A percentile compares a stretch with the other conserved stretches of the same genome.
Conservation (phyloP, 2,329 filamentous ascomycete genomes). For the Gaeumannomyces sp. region DNA sequence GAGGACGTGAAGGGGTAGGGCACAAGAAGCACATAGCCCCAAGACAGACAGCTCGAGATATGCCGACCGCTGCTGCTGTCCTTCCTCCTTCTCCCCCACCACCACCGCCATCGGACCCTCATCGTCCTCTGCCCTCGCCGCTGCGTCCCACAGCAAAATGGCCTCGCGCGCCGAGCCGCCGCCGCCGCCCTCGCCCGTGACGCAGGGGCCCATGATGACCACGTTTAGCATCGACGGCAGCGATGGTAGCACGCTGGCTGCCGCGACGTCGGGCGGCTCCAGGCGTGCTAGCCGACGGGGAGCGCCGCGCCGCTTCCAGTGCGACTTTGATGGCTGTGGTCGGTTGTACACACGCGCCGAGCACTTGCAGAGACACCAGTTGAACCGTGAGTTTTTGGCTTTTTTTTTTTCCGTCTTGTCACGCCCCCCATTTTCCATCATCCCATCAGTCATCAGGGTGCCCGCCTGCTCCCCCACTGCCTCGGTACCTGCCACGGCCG, state of each 20-base stretch:
- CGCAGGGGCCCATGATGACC: background rate
- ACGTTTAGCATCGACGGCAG: background rate
- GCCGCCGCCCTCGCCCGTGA: background rate
- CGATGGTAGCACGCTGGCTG: background rate
- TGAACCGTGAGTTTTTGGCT: conserved; percentile 55
- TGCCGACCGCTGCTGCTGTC: background rate
- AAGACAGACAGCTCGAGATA: background rate
- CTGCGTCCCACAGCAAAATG: conserved; percentile 1
- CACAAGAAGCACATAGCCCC: background rate
- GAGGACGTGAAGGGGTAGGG: background rate
- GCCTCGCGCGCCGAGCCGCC: background rate
- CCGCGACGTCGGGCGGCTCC: background rate
- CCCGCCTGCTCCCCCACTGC: background rate
- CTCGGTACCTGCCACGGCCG: background rate
- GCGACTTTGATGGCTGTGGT: conserved; percentile 64
- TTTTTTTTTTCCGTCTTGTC: conserved; percentile 5
- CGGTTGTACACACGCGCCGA: conserved; percentile 77
- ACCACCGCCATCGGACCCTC: background rate
- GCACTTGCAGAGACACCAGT: conserved; percentile 73
- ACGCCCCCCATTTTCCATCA: background rate
- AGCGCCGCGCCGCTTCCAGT: conserved; percentile 49
- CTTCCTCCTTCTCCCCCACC: background rate
- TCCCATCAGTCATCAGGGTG: background rate
- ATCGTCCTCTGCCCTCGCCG: no score
- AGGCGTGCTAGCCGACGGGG: conserved; percentile 44